Base-by-base conservation (phyloP, 2,329 filamentous ascomycete genomes). In the Nigrospora sphaerica region DNA sequence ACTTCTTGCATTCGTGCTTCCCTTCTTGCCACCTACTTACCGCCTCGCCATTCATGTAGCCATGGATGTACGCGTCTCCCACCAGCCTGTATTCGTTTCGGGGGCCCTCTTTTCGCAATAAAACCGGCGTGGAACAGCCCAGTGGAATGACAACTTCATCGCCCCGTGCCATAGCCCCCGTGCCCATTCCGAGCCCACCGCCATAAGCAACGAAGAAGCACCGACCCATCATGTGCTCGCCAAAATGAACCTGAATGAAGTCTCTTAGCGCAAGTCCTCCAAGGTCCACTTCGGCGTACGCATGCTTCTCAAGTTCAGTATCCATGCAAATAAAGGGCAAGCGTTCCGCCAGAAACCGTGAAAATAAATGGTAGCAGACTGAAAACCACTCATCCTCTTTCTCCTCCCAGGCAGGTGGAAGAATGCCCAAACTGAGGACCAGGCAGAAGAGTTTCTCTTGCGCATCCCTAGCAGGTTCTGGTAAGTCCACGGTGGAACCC, bases 111-210 rank as follows among this genome's bases (percentile, higher is more conserved):
- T 46, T 52, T 1, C 63, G 54, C 9, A 66, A 50, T 3, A 66
- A 36, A 12, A 66, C 51, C 1, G 63, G 63, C 1, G 65, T 68
- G 3, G 44, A 50, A 45, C 64, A 68, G 1, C 65, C 66, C 1
- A 65, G 48, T 0, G 65, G 63, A 2, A 68, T 60, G 9, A 60
- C 56, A 6, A 68, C 50, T 0, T 63, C 39, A 42, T 68, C 65
- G 2, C 50, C 55, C 5, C 39, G 18, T 2, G 36, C 43, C 57
- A 66, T 61, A 37, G 57, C 59, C 0, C 61, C 62, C 0, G 63
- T 57, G 0, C 64, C 64, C 46, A 68, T 52, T 2, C 63, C 62
- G 41, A 67, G 45, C 12, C 48, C 51, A 2, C 56, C 57, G 0
- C 48, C 23, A 11, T 54, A 33, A 0, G 57, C 58, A 1, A 56